These are phyloP conservation scores for Phytophthora boehmeriae DNA, from an alignment of 352 stramenopile genomes.

Conservation along the genomic window DNA sequence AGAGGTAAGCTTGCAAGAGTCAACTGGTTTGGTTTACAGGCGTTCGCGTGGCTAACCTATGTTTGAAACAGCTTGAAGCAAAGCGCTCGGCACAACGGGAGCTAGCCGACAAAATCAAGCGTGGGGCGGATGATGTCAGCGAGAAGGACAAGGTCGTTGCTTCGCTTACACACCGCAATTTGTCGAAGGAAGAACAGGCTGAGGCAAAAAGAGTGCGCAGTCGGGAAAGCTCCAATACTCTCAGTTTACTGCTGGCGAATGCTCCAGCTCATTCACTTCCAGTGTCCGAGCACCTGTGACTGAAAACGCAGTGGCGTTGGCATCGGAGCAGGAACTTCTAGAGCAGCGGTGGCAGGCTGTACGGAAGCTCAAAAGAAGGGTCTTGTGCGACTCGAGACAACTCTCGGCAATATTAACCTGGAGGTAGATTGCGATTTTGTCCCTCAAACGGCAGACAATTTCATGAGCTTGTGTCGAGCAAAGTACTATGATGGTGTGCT, in stretches of 20 bases:
- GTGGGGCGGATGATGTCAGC: constrained; percentile 57
- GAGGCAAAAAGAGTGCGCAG: constrained; percentile 12
- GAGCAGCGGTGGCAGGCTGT: constrained; percentile 89
- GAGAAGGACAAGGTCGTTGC: constrained; percentile 82
- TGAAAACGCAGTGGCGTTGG: constrained; percentile 50
- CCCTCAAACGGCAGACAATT: constrained; percentile 96
- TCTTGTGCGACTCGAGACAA: constrained; percentile 96
- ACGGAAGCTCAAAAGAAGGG: constrained; percentile 95
- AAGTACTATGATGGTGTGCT: constrained; percentile 94
- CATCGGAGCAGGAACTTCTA: constrained; percentile 63
- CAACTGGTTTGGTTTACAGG: neutral
- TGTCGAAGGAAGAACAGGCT: constrained; percentile 26
- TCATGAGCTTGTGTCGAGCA: constrained; percentile 93
- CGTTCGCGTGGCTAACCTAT: neutral
- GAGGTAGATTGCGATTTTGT: constrained; percentile 97
- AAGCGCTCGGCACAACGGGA: constrained; percentile 71
- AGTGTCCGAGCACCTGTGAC: constrained; percentile 87
- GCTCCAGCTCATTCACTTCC: constrained; percentile 95
- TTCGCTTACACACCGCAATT: constrained; percentile 61
- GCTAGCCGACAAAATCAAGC: constrained; percentile 67
- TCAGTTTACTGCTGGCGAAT: constrained; percentile 89
- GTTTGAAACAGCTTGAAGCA: constrained; percentile 52
- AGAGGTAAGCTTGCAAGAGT: constrained; percentile 64
- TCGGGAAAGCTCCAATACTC: constrained; percentile 64
- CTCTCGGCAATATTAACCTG: constrained; percentile 94